Percentiles rank a stretch among this genome's conserved stretches.
Conservation (phyloP, 768 basidiomycete species). For the Tricholoma terreum region DNA sequence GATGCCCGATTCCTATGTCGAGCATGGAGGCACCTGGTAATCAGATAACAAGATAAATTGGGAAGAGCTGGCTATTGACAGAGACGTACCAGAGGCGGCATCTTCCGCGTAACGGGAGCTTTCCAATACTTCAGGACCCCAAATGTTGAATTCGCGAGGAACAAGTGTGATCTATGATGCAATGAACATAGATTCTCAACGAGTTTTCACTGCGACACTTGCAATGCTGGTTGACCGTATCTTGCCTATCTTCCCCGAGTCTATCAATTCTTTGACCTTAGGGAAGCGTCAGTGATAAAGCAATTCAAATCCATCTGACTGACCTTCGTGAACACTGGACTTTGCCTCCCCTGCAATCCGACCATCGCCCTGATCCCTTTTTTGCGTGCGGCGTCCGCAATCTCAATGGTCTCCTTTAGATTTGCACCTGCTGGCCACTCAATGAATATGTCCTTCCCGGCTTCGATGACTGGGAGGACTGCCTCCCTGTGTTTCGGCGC, state of each 20-base stretch:
- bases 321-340: constrained; percentile 28
- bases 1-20: constrained; percentile 27
- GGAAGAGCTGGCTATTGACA: neutral
- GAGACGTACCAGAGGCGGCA: neutral
- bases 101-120: neutral
- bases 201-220: neutral
- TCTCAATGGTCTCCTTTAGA: constrained; percentile 29
- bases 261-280: constrained; percentile 30
- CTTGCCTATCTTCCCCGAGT: constrained; percentile 28
- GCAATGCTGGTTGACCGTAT: constrained; percentile 27
- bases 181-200: no score
- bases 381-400: constrained; percentile 28
- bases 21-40: constrained; percentile 27
- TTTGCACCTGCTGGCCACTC: constrained; percentile 38
- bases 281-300: neutral
- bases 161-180: neutral
- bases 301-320: neutral
- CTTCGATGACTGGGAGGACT: constrained; percentile 30
- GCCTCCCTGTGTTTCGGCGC: constrained; percentile 26
- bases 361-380: constrained; percentile 30
- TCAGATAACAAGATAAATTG: neutral
- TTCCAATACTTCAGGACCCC: neutral
- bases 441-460: constrained; percentile 37
- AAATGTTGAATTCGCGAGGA: neutral
- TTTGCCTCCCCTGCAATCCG: constrained; percentile 34